Evolutionary conservation across 208 protist species (phyloP).

Genomic region (Trypanosoma caninum): DNA sequence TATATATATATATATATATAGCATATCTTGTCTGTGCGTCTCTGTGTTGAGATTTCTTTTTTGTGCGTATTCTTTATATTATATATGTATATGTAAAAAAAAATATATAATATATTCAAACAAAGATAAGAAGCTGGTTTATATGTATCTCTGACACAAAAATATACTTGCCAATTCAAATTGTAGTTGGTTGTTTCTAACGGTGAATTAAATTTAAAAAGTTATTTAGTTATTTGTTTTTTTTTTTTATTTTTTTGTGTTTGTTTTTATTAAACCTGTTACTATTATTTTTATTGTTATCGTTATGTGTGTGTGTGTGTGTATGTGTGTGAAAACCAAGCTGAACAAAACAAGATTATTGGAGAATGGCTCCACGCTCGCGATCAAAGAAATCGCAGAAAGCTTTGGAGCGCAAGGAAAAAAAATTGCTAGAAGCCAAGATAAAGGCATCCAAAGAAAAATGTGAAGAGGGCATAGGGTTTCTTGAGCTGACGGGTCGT

Average conservation of each 20-base stretch:
- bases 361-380: constrained; percentile 18
- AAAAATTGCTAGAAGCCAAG: constrained; percentile 66
- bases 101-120: no score
- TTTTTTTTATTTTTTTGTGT: constrained; percentile 17
- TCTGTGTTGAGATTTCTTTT: no score
- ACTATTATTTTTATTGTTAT: background rate
- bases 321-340: constrained; percentile 13
- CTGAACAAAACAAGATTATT: background rate
- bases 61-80: no score
- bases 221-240: background rate
- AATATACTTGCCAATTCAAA: no score
- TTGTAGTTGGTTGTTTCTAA: no score
- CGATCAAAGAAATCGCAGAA: constrained; percentile 32
- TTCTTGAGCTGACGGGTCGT: constrained; percentile 63
- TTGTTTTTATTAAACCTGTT: background rate
- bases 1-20: no score
- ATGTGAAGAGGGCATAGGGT: constrained; percentile 63
- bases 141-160: no score
- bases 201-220: no score
- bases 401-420: constrained; percentile 66
- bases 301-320: background rate
- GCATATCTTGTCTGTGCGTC: no score
- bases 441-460: constrained; percentile 74
- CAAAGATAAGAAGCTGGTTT: no score
- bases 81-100: no score